Evolutionary conservation across 1,284 basidiomycete genomes (phyloP).

Genomic region (Cutaneotrichosporon cyanovorans): DNA sequence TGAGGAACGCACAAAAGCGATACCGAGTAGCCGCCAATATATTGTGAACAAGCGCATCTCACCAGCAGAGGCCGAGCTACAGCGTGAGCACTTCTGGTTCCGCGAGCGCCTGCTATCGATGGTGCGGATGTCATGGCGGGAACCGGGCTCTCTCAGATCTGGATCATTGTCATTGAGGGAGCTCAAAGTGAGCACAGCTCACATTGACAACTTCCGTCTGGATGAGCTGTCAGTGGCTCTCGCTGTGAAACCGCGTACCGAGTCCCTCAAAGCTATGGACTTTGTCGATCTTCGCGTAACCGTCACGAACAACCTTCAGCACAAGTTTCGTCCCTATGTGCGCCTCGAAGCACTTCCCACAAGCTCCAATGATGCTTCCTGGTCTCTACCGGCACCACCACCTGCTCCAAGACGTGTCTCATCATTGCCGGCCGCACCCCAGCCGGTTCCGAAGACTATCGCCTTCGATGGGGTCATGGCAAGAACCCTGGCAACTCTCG

Average conservation of each 20-base stretch:
- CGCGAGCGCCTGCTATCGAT: constrained; percentile 70
- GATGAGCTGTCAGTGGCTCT: constrained; percentile 55
- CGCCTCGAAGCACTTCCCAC: constrained; percentile 37
- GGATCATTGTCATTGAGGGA: constrained; percentile 68
- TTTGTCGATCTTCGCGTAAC: constrained; percentile 49
- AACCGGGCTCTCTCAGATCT: constrained; percentile 67
- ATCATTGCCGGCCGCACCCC: constrained; percentile 44
- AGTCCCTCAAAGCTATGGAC: constrained; percentile 51
- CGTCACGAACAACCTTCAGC: constrained; percentile 54
- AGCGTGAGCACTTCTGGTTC: constrained; percentile 86
- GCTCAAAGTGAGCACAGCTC: constrained; percentile 63
- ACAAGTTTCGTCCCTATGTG: constrained; percentile 24
- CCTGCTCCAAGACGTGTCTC: constrained; percentile 12
- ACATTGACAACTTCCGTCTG: constrained; percentile 64
- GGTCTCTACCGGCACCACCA: constrained; percentile 19
- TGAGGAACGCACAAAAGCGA: constrained; percentile 56
- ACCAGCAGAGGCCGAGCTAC: constrained; percentile 54
- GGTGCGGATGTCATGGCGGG: constrained; percentile 68
- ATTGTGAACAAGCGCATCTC: constrained; percentile 69
- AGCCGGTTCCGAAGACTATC: constrained; percentile 53
- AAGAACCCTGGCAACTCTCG: constrained; percentile 55
- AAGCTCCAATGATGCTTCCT: constrained; percentile 21
- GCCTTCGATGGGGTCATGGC: constrained; percentile 60
- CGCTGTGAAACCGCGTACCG: constrained; percentile 32
- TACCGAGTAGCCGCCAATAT: constrained; percentile 88